Percentiles rank a stretch among this genome's conserved stretches.
Conservation (phyloP, 106 monocot species). For the Dendrobium catenatum region DNA sequence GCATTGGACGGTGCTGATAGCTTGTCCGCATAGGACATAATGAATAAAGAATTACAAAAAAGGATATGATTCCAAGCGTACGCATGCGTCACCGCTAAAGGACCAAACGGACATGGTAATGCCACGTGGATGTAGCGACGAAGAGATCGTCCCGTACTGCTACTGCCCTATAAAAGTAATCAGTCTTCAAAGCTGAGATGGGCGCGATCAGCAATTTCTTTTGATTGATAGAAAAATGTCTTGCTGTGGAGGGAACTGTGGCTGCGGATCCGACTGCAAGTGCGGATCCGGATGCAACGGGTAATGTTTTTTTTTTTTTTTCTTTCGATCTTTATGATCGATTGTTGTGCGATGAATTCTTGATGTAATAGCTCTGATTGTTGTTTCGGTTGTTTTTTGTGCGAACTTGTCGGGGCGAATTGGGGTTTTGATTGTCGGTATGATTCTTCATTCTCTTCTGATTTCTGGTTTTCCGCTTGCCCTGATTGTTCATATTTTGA, state of each 20-base stretch:
- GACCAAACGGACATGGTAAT: not conserved
- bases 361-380: too few relatives aligned
- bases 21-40: not conserved
- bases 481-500: too few relatives aligned
- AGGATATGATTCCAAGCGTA: not conserved
- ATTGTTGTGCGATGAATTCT: too few relatives aligned
- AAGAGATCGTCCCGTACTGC: not conserved
- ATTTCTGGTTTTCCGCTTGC: too few relatives aligned
- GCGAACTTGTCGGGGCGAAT: too few relatives aligned
- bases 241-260: slow-evolving; percentile 80
- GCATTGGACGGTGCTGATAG: not conserved
- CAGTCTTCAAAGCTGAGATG: not conserved
- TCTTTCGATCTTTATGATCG: not conserved
- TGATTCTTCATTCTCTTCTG: too few relatives aligned
- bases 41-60: too few relatives aligned
- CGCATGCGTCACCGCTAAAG: not conserved
- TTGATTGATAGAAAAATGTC: slow-evolving; percentile 18
- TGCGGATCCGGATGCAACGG: slow-evolving; percentile 70
- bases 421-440: too few relatives aligned
- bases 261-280: slow-evolving; percentile 59
- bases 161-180: not conserved
- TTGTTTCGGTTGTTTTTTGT: too few relatives aligned
- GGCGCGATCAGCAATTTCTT: not conserved
- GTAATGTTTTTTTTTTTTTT: slow-evolving; percentile 17
- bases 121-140: not conserved